A percentile compares a stretch with the other conserved stretches of the same genome.
Conservation (phyloP, 2,329 filamentous ascomycete species). For the Mycosphaerelloides madeirae region DNA sequence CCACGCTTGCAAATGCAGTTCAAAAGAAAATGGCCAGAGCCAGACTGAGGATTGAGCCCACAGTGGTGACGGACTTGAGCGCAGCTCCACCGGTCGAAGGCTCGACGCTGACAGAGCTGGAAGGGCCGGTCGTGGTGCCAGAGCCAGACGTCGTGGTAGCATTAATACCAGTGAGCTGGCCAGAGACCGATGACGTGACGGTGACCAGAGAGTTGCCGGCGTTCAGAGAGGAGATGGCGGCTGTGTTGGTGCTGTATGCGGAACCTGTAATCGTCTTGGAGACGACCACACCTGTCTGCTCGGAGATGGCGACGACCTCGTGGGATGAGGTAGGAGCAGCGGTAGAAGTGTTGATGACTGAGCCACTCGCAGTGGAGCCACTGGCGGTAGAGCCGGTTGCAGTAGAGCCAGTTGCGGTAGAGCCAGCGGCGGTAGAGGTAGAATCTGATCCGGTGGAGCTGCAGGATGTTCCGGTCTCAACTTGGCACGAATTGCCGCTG, state of each 20-base stretch:
- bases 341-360: slow-evolving; percentile 18
- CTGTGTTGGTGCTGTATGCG: slow-evolving; percentile 23
- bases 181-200: slow-evolving; percentile 14
- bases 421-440: slow-evolving; percentile 6
- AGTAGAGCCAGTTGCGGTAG: slow-evolving; percentile 6
- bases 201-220: slow-evolving; percentile 12
- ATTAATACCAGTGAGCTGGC: slow-evolving; percentile 5
- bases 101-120: slow-evolving; percentile 7
- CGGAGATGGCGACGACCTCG: slow-evolving; percentile 18
- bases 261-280: slow-evolving; percentile 22
- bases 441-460: slow-evolving; percentile 5
- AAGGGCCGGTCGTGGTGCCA: slow-evolving; percentile 4
- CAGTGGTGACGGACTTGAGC: slow-evolving; percentile 10
- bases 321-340: slow-evolving; percentile 27
- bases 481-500: slow-evolving; percentile 29
- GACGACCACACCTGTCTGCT: slow-evolving; percentile 19
- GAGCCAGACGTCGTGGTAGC: slow-evolving; percentile 6
- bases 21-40: slow-evolving; percentile 20
- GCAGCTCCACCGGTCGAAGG: slow-evolving; percentile 16
- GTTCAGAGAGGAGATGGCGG: slow-evolving; percentile 23
- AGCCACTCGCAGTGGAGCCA: slow-evolving; percentile 3
- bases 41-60: slow-evolving; percentile 23
- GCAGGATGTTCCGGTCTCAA: slow-evolving; percentile 24
- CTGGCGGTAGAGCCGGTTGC: slow-evolving; percentile 7
- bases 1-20: background rate